These are phyloP conservation scores for Penicillium capsulatum DNA, from an alignment of 2,329 filamentous ascomycete genomes.

Conservation along the genomic window DNA sequence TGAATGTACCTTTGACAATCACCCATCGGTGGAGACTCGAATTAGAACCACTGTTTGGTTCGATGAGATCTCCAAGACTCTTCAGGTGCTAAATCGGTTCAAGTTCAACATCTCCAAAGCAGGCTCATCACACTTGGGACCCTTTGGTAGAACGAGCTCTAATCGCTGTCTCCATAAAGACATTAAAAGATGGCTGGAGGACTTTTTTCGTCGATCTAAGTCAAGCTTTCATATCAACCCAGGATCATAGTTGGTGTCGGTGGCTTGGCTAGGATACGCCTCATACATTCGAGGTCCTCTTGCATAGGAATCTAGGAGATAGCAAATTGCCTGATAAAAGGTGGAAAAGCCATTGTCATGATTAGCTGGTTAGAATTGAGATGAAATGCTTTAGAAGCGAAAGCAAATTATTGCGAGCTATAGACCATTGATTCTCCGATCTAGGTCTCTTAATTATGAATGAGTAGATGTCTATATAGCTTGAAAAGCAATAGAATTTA, in stretches of 20 bases:
- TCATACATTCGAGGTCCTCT: slow-evolving; percentile 1
- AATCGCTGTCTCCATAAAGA: slow-evolving; percentile 4
- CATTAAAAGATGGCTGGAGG: slow-evolving; percentile 3
- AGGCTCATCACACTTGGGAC: slow-evolving; percentile 1
- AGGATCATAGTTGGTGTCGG: slow-evolving; percentile 1
- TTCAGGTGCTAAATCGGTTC: slow-evolving; percentile 1
- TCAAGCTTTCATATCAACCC: slow-evolving; percentile 1
- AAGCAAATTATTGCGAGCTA: no score
- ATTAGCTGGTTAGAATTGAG: slow-evolving; percentile 1
- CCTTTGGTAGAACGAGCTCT: slow-evolving; percentile 4
- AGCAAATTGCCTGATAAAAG: slow-evolving; percentile 4
- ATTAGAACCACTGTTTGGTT: slow-evolving; percentile 4
- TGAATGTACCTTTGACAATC: slow-evolving; percentile 3
- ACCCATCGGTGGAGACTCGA: slow-evolving; percentile 1
- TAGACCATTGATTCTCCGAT: no score
- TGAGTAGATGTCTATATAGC: no score
- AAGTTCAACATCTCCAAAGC: slow-evolving; percentile 3
- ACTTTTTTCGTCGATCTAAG: slow-evolving; percentile 3
- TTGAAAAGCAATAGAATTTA: no score
- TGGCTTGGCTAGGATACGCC: slow-evolving; percentile 2
- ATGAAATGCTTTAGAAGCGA: background rate
- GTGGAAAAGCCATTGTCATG: slow-evolving; percentile 3
- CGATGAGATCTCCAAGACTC: slow-evolving; percentile 4
- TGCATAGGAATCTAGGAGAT: slow-evolving; percentile 4
- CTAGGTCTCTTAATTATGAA: no score